These are phyloP conservation scores for Litchi chinensis DNA, from an alignment of 345 rosid species.

Conservation along the genomic window DNA sequence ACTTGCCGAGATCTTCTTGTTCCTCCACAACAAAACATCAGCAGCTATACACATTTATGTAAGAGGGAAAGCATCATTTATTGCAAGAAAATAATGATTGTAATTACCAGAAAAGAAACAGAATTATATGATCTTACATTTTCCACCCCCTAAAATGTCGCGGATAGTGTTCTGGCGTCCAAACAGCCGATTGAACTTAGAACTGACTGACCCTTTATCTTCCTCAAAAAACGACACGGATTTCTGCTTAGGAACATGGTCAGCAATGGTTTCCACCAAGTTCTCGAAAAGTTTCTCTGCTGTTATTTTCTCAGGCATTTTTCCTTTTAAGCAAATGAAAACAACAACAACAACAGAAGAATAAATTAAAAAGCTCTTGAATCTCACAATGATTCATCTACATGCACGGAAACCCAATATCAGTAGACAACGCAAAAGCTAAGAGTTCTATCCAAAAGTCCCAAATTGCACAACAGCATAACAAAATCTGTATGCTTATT, in stretches of 20 bases:
- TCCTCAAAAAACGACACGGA: constrained; percentile 65
- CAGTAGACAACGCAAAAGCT: neutral
- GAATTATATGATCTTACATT: constrained; percentile 42
- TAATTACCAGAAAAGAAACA: constrained; percentile 3
- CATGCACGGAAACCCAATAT: neutral
- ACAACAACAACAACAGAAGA: neutral
- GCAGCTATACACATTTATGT: constrained; percentile 64
- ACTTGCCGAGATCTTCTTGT: constrained; percentile 90
- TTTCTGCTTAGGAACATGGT: constrained; percentile 63
- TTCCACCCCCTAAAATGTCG: constrained; percentile 88
- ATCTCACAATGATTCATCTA: neutral
- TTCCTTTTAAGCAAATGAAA: constrained; percentile 35
- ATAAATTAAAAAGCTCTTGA: constrained; percentile 1
- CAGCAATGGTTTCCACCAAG: constrained; percentile 64
- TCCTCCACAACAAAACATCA: constrained; percentile 97
- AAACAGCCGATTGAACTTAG: constrained; percentile 69
- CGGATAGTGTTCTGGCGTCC: constrained; percentile 82
- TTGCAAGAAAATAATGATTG: neutral
- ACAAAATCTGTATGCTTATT: neutral
- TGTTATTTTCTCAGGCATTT: constrained; percentile 75
- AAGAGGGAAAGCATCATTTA: constrained; percentile 4
- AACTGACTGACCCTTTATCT: constrained; percentile 46
- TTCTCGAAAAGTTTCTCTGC: constrained; percentile 58
- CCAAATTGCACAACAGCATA: neutral
- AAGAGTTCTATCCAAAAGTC: neutral